Evolutionary conservation across 768 basidiomycete genomes (phyloP).

Genomic region (Glaciozyma antarctica): DNA sequence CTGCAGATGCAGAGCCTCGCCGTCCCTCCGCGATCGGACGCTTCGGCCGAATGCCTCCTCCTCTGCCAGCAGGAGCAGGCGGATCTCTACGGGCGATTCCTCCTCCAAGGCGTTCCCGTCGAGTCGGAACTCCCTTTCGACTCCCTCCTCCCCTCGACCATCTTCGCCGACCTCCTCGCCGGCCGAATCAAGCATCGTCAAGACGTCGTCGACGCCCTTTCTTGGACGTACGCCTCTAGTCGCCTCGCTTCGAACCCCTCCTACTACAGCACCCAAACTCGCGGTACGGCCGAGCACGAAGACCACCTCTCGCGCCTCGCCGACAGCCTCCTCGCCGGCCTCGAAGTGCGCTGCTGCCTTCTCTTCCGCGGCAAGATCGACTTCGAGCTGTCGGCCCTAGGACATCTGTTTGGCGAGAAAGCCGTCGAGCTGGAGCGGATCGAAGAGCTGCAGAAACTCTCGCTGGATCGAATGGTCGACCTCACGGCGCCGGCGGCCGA

Average conservation of each 20-base stretch:
- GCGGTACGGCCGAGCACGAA: constrained; percentile 41
- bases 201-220: constrained; percentile 63
- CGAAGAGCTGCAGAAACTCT: constrained; percentile 14
- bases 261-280: constrained; percentile 53
- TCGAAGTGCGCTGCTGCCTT: constrained; percentile 21
- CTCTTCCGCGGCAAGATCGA: constrained; percentile 9
- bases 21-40: constrained; percentile 39
- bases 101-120: constrained; percentile 78
- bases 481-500: neutral
- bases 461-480: neutral
- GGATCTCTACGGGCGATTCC: constrained; percentile 69
- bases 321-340: constrained; percentile 44
- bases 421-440: constrained; percentile 7
- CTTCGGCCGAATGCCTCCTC: constrained; percentile 53
- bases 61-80: constrained; percentile 82
- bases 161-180: constrained; percentile 35
- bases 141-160: constrained; percentile 14
- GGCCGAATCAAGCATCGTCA: constrained; percentile 49
- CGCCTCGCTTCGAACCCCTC: constrained; percentile 68
- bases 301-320: constrained; percentile 61
- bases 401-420: neutral
- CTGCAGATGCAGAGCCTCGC: constrained; percentile 87
- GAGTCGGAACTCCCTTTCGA: constrained; percentile 64
- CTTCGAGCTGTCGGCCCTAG: constrained; percentile 8
- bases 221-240: constrained; percentile 68